Conservation (phyloP, 2,329 filamentous ascomycete genomes). For the Periconia macrospinosa region DNA sequence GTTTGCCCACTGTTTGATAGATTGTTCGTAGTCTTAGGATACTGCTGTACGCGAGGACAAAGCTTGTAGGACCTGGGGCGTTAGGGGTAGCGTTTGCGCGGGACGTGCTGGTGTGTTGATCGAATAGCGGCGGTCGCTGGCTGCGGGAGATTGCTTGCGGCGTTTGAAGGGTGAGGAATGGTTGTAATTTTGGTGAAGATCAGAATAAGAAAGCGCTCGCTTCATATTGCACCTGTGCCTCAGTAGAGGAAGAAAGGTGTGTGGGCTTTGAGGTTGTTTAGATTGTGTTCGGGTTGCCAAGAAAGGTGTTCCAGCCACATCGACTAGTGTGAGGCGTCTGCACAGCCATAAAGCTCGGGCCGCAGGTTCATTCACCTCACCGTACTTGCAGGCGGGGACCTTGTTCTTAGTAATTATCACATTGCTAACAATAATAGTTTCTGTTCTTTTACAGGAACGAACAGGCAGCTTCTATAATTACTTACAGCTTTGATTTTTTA, state of each 20-base stretch:
- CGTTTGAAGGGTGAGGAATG: slow-evolving; percentile 4
- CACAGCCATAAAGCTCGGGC: too few relatives aligned
- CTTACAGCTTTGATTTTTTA: too few relatives aligned
- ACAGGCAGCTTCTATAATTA: too few relatives aligned
- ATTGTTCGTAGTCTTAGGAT: slow-evolving; percentile 1
- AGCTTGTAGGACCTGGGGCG: slow-evolving; percentile 8
- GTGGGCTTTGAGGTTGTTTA: too few relatives aligned
- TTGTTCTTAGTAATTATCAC: too few relatives aligned
- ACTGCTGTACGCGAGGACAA: slow-evolving; percentile 7
- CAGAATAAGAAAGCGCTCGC: slow-evolving; percentile 5
- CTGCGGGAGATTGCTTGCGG: slow-evolving; percentile 2
- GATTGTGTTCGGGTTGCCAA: slow-evolving; percentile 2
- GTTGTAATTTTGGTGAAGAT: slow-evolving; percentile 3
- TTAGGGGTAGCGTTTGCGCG: slow-evolving; percentile 1
- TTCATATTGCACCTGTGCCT: slow-evolving; percentile 1
- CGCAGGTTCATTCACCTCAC: too few relatives aligned
- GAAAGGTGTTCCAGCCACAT: too few relatives aligned
- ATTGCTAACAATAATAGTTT: too few relatives aligned
- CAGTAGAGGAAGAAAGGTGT: background rate
- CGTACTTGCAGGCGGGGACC: too few relatives aligned
- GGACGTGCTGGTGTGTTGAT: background rate
- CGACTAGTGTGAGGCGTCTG: too few relatives aligned
- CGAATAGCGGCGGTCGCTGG: background rate
- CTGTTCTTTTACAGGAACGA: too few relatives aligned
- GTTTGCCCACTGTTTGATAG: slow-evolving; percentile 6